Evolutionary conservation across 2,329 filamentous ascomycete species (phyloP), one percentile per base, ranked within the genome.

Genomic region (Penicillium sp.): DNA sequence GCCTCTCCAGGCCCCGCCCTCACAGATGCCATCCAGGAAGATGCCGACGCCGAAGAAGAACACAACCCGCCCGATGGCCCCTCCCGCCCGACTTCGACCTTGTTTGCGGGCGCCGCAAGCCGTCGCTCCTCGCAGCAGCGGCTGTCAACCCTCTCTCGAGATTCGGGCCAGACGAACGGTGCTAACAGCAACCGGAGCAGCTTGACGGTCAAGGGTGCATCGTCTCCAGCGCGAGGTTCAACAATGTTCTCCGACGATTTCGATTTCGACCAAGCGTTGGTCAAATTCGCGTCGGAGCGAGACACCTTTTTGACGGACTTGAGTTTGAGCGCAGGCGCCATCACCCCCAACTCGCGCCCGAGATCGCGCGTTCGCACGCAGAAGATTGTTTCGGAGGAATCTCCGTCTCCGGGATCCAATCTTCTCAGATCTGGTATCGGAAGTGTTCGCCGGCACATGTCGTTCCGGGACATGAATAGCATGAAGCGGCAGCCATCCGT

Each of bases 241-340:
- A 60, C 64, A 4, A 27, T 54, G 13, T 57, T 65, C 17, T 65
- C 80, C 19, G 79, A 70, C 42, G 88, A 94, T 60, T 88, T 87
- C 58, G 93, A 97, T 65, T 98, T 98, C 58, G 93, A 97, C 62
- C 83, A 86, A 59, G 91, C 93, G 17, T 75, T 98, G 53, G 73
- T 89, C 58, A 97, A 96, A 69, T 98, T 98, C 64, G 89, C 93
- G 31, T 85, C 84, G n/a, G 91, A 97, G 71, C 78, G 93, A 50
- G 93, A 98, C 57, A 85, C 84, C 45, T 98, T 98, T 58, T 73
- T 97, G 36, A 87, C 94, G 50, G 93, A 98, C 63, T 77, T 97
- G 38, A 88, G 84, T 52, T 89, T 97, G 63, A 87, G 80, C 51
- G 88, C 90, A 15, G 89, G 90, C 26, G 86, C 86, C 27, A 86